Conservation (phyloP, 768 basidiomycete genomes). For the Melanogaster broomeanus region DNA sequence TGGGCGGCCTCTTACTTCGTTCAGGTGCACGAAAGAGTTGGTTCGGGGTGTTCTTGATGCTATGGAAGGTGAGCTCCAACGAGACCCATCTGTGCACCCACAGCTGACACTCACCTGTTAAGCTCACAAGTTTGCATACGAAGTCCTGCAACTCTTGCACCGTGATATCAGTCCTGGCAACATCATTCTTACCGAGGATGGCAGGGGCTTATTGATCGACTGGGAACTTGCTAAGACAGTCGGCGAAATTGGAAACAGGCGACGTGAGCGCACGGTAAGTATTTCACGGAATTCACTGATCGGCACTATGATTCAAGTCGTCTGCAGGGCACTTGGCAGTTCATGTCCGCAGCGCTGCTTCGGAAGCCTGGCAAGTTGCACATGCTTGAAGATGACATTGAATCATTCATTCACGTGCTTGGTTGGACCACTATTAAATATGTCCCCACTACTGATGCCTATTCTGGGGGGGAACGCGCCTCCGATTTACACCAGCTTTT, state of each 20-base stretch:
- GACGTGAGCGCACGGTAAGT: background rate
- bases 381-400: conserved; percentile 27
- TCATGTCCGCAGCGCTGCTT: conserved; percentile 28
- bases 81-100: too few relatives aligned
- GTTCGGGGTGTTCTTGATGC: background rate
- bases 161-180: conserved; percentile 26
- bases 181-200: conserved; percentile 14
- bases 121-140: conserved; percentile 23
- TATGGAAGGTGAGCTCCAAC: background rate
- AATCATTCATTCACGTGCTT: conserved; percentile 28
- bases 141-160: conserved; percentile 16
- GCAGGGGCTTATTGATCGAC: conserved; percentile 19
- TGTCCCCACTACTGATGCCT: background rate
- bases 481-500: background rate
- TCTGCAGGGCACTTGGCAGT: conserved; percentile 33
- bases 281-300: background rate
- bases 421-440: conserved; percentile 15
- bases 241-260: background rate
- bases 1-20: background rate
- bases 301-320: background rate
- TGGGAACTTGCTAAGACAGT: conserved; percentile 18
- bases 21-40: background rate
- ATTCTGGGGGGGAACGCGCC: too few relatives aligned
- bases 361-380: conserved; percentile 14
- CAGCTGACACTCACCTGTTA: background rate